Evolutionary conservation across 129 eudicot genomes (phyloP), one percentile per base, ranked within the genome.

Genomic region (Centaurea solstitialis): DNA sequence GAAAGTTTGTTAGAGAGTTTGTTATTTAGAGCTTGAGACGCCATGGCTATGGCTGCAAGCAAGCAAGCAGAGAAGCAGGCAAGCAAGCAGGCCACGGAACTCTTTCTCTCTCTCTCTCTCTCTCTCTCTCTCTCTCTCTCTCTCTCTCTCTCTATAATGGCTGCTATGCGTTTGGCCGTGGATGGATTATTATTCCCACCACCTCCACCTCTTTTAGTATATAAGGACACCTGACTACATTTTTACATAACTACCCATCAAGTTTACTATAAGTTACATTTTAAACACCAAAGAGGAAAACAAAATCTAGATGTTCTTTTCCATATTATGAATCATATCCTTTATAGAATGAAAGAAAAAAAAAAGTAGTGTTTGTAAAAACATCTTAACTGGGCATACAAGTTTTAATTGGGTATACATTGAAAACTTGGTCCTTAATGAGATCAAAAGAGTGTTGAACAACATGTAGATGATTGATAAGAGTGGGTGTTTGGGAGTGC

Each of bases 1-100:
- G 24, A 72, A 17, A 41, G 4, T 72, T 65, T n/a, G n/a, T n/a
- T 72, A 23, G 21, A 45, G 38, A 21, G 59, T 20, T 50, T 20
- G 59, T 71, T 8, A 5, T 24, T 75, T 53, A 76, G 8, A 10
- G 66, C n/a, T 6, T 21, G 70, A 67, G 80, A 67, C 22, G 67
- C 73, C 85, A 82, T 81, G 74, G 73, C 26, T 61, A 62, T 47
- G 72, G 81, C 81, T 70, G 85, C 81, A 75, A 81, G 70, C 85
- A 50, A 65, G 71, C 80, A 3, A 81, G 76, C 75, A 66, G 41
- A 65, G 39, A 68, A 81, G 84, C 74, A 68, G 74, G 84, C 74
- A 24, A 75, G 85, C 75, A 74, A 66, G 81, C 73, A 39, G 76
- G 79, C 79, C 83, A 81, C 79, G 79, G 33, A 68, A 75, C 35